Evolutionary conservation across 352 stramenopile species (phyloP), one percentile per base, ranked within the genome.

Genomic region (Phytophthora litchii): DNA sequence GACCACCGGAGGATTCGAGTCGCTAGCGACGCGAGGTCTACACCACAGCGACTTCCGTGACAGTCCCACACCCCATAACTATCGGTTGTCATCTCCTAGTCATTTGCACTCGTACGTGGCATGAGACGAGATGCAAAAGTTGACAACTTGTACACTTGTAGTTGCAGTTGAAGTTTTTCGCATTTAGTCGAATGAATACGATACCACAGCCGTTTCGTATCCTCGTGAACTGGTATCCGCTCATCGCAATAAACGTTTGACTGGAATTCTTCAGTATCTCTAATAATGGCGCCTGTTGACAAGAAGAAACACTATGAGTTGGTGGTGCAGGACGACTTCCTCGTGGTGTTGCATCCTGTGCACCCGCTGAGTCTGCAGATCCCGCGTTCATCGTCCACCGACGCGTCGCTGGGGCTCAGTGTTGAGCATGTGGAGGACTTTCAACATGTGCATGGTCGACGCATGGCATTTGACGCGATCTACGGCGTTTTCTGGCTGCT

Each of bases 401-500:
- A 78, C 21, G 51, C 74, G 38, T 65, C 76, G 42, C 71, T 89
- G 12, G 67, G 63, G 35, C 55, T 93, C 23, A 62, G 67, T 40
- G 72, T 89, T 23, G 80, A 93, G 43, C 77, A 91, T 43, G 69
- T 83, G 27, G 59, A 73, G 60, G 71, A 86, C 43, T 76, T 83
- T 40, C 75, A 76, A 60, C 80, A 88, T 41, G 43, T 89, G 46
- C 80, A 92, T 60, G 83, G 85, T 7, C 83, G 85, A 13, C 79
- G 77, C 48, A 86, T 94, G 77, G 63, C 54, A 34, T 91, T 92
- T 32, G 80, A 92, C 64, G 83, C 79, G 25, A 88, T 94, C 60
- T 94, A 89, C 66, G 82, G 84, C 60, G 72, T 94, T 36, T 91
- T 88, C 64, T 76, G 53, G 62, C 62, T 92, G 64, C 70, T 92